These are phyloP conservation scores for Megacollybia platyphylla DNA, from an alignment of 1,284 basidiomycete genomes.

Conservation along the genomic window DNA sequence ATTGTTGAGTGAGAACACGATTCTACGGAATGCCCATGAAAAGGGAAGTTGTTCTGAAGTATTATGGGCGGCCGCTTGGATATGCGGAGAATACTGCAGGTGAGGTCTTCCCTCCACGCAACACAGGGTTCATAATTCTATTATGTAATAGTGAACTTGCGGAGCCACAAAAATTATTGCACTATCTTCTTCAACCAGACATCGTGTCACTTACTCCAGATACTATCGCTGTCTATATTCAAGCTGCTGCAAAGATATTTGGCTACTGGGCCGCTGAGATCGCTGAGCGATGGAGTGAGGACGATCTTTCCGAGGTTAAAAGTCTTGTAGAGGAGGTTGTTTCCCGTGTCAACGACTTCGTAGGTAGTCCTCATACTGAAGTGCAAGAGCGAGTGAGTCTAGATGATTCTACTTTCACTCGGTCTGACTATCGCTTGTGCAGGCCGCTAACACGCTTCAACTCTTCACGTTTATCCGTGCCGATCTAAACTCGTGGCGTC, in stretches of 20 bases:
- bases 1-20: constrained; percentile 65
- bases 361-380: constrained; percentile 61
- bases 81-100: constrained; percentile 89
- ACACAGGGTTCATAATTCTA: not conserved
- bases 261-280: constrained; percentile 72
- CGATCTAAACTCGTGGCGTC: constrained; percentile 56
- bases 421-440: constrained; percentile 3
- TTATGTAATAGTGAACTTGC: constrained; percentile 40
- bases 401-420: not conserved
- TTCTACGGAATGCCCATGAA: constrained; percentile 48
- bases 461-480: constrained; percentile 73
- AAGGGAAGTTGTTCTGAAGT: constrained; percentile 68
- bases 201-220: constrained; percentile 43
- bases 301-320: constrained; percentile 49
- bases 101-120: constrained; percentile 13
- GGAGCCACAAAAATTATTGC: constrained; percentile 58
- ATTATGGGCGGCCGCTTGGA: constrained; percentile 88
- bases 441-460: constrained; percentile 75
- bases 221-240: constrained; percentile 67
- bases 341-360: constrained; percentile 40
- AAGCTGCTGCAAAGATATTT: constrained; percentile 80
- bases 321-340: constrained; percentile 48
- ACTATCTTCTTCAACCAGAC: constrained; percentile 53
- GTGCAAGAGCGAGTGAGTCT: constrained; percentile 80
- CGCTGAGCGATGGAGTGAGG: constrained; percentile 66